Base-by-base conservation (phyloP, 2,329 filamentous ascomycete genomes). In the Talaromyces pinophilus region DNA sequence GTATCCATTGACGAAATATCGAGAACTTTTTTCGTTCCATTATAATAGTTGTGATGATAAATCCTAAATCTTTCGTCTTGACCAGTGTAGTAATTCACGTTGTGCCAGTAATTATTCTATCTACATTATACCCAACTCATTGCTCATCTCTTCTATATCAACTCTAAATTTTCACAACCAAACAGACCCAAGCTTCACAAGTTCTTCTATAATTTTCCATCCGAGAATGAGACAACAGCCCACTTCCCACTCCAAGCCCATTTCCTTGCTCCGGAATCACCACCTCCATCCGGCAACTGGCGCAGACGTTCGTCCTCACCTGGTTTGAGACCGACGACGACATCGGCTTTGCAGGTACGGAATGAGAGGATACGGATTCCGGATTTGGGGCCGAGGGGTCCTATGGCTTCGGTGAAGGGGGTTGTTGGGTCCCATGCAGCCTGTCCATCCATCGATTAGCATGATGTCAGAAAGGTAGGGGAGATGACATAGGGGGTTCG, bases 181-280 rank as follows among this genome's bases (percentile, higher is more conserved):
- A 22, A 19, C 8, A 75, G 44, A 13, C 2, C 6, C 38, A 1
- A 30, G 17, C 4, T 28, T 44, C 11, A 42, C 2, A 6, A 25
- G 25, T 19, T n/a, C 3, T 1, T 11, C 11, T 19, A 60, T 19
- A 68, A 72, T 76, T 91, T 91, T 0, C 91, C 91, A 71, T 90
- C 85, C 55, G 86, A 92, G 73, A 93, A 92, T 35, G 92, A 93
- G 4, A 96, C 89, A n/a, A 98, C 92, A 5, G 94, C 94, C 91
- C 92, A 98, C 79, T 97, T 97, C 50, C 94, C 94, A 74, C 87
- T 91, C 93, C 93, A 98, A 0, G 92, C 93, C 94, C 94, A 98
- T 77, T 92, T 91, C 65, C 95, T 85, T 28, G 87, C 85, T 65
- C 77, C 90, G 78, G 70, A 86, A 68, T 92, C 88, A 17, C 89